Evolutionary conservation across 208 protist genomes (phyloP).

Genomic region (Blechomonas ayalai): DNA sequence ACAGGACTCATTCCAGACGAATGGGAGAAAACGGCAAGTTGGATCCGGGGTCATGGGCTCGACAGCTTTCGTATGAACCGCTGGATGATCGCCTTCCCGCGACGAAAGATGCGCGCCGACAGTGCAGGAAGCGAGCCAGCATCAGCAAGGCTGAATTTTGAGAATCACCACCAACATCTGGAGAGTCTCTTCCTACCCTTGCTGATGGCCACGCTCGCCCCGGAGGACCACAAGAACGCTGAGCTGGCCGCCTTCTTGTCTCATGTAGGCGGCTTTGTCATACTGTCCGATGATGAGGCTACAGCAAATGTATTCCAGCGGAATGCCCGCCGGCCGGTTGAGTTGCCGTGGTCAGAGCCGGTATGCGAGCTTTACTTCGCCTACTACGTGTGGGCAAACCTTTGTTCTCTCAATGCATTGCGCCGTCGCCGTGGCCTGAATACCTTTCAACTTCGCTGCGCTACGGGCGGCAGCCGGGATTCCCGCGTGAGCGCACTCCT

Average conservation of each 20-base stretch:
- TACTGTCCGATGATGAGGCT: conserved; percentile 94
- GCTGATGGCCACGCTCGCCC: conserved; percentile 95
- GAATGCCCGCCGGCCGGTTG: conserved; percentile 79
- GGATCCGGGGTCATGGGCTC: conserved; percentile 89
- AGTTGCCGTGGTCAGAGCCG: conserved; percentile 97
- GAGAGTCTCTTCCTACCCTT: conserved; percentile 97
- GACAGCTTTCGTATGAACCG: conserved; percentile 86
- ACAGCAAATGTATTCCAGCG: conserved; percentile 40
- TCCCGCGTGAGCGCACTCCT: conserved; percentile 55
- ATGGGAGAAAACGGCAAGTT: conserved; percentile 92
- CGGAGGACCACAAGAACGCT: conserved; percentile 78
- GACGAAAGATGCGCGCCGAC: conserved; percentile 14
- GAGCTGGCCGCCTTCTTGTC: conserved; percentile 91
- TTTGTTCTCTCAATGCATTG: conserved; percentile 95
- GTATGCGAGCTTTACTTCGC: conserved; percentile 70
- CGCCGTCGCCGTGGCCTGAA: conserved; percentile 80
- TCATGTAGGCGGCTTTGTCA: conserved; percentile 92
- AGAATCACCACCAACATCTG: conserved; percentile 94
- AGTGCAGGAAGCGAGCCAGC: conserved; percentile 33
- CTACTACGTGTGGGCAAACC: conserved; percentile 98
- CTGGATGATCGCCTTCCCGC: conserved; percentile 81
- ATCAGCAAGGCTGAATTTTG: conserved; percentile 40
- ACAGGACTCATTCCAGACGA: conserved; percentile 76
- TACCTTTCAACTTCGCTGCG: conserved; percentile 92
- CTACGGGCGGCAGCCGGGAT: conserved; percentile 43